These are phyloP conservation scores for Colletotrichum spinosum DNA, from an alignment of 2,329 filamentous ascomycete species.

Conservation along the genomic window DNA sequence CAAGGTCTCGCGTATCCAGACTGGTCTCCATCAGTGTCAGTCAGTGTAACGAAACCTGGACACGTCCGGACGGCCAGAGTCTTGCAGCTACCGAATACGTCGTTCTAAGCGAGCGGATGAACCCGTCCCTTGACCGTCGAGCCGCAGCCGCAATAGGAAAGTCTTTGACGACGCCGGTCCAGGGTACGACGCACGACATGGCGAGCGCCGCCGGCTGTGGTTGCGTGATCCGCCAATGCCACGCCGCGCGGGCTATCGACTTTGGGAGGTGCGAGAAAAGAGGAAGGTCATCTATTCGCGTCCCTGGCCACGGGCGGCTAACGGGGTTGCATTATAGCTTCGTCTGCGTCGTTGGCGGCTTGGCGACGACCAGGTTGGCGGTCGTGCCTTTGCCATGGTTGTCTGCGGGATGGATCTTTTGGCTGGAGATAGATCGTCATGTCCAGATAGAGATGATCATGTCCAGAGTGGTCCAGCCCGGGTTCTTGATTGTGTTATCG, in stretches of 20 bases:
- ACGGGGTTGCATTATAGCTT: conserved; percentile 20
- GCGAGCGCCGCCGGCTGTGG: conserved; percentile 2
- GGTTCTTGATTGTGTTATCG: conserved; percentile 1
- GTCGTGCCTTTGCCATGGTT: conserved; percentile 5
- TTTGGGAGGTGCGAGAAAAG: conserved; percentile 20
- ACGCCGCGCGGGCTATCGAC: conserved; percentile 7
- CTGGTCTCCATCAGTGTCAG: no score
- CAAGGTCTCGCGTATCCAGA: no score
- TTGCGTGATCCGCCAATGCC: conserved; percentile 21
- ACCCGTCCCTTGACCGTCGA: no score
- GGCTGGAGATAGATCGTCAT: not conserved
- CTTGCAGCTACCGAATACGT: no score
- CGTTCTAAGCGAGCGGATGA: no score
- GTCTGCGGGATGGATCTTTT: conserved; percentile 3
- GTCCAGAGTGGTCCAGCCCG: not conserved
- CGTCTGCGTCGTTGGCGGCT: conserved; percentile 25
- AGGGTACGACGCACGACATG: conserved; percentile 1
- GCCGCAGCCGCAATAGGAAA: conserved; percentile 12
- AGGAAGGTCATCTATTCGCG: conserved; percentile 29
- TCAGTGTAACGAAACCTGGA: no score
- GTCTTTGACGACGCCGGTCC: conserved; percentile 7
- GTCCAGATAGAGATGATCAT: not conserved
- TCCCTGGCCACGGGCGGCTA: not conserved
- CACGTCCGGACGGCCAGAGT: no score
- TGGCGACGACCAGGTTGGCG: conserved; percentile 20